These are phyloP conservation scores for Cucurbita pepo DNA, from an alignment of 306 rosid genomes.

Conservation along the genomic window DNA sequence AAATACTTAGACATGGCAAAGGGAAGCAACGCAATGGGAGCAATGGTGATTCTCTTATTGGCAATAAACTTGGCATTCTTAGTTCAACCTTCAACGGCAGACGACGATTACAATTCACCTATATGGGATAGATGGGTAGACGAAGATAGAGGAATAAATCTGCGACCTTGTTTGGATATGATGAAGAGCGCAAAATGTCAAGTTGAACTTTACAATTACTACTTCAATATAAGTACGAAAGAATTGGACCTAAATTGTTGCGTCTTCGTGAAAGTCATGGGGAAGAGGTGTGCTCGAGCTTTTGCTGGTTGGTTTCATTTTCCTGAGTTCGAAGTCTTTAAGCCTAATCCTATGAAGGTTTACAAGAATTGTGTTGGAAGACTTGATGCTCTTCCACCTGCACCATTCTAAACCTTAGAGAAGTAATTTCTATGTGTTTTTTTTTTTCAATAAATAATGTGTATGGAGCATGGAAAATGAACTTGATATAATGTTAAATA, in stretches of 20 bases:
- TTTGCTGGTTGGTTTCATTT: not conserved
- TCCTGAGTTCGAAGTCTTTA: not conserved
- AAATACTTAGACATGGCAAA: not conserved
- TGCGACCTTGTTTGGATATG: not conserved
- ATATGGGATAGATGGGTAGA: not conserved
- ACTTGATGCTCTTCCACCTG: not conserved
- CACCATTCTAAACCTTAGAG: not conserved
- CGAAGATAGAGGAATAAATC: not conserved
- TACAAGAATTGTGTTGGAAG: not conserved
- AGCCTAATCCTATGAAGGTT: not conserved
- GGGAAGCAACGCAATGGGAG: not conserved
- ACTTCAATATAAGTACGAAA: not conserved
- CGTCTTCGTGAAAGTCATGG: not conserved
- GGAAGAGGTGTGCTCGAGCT: not conserved
- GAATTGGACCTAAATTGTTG: not conserved
- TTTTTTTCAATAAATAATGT: not conserved
- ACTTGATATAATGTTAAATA: too few species aligned
- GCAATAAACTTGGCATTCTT: not conserved
- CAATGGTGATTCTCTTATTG: not conserved
- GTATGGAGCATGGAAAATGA: too few species aligned
- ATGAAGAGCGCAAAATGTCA: not conserved
- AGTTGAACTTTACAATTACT: not conserved
- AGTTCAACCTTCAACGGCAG: not conserved
- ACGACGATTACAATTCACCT: not conserved
- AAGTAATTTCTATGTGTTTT: not conserved